These are phyloP conservation scores for Thraustotheca clavata DNA, from an alignment of 352 stramenopile genomes.

Conservation along the genomic window DNA sequence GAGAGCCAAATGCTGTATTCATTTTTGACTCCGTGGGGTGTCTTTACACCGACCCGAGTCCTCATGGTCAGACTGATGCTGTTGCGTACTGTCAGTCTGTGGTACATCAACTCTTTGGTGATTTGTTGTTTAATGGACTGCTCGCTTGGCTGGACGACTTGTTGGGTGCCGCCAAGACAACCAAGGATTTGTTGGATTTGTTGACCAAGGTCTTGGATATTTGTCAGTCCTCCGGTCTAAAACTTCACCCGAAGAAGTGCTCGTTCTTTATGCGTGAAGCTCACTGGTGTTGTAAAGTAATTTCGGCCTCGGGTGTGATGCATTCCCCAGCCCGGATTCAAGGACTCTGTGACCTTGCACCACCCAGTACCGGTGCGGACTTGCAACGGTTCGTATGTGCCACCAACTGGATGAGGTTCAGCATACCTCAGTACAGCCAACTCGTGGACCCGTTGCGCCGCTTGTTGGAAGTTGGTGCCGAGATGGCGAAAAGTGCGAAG, in stretches of 20 bases:
- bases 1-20: constrained; percentile 17
- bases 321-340: constrained; percentile 16
- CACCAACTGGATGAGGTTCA: constrained; percentile 22
- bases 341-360: constrained; percentile 18
- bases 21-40: constrained; percentile 10
- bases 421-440: constrained; percentile 23
- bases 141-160: constrained; percentile 22
- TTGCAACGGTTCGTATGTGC: constrained; percentile 22
- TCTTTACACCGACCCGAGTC: constrained; percentile 21
- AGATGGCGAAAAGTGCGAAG: constrained; percentile 7
- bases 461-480: constrained; percentile 6
- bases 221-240: neutral
- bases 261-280: constrained; percentile 1
- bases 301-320: constrained; percentile 14
- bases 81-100: constrained; percentile 15
- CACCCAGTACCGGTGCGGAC: constrained; percentile 15
- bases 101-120: neutral
- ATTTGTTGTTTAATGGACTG: constrained; percentile 11
- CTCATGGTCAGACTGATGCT: constrained; percentile 17
- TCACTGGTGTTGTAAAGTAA: constrained; percentile 19
- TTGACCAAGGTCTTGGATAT: neutral
- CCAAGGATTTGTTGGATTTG: constrained; percentile 1
- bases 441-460: constrained; percentile 19
- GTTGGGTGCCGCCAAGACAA: neutral
- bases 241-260: constrained; percentile 3